Percentiles rank a stretch among this genome's conserved stretches.
Conservation (phyloP, 768 basidiomycete species). For the Pholiota molesta region DNA sequence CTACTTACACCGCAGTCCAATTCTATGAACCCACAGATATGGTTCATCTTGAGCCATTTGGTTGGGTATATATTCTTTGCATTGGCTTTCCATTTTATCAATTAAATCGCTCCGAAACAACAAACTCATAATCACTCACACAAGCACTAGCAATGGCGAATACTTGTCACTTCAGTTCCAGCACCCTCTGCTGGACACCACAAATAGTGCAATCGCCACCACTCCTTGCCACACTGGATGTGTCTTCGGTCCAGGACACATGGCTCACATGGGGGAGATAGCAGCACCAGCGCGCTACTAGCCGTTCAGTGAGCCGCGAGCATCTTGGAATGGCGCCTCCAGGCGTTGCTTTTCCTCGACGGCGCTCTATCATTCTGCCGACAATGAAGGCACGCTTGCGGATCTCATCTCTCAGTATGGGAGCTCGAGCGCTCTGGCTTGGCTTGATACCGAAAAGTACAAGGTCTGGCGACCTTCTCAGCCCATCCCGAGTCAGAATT, state of each 20-base stretch:
- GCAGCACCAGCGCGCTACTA: not conserved
- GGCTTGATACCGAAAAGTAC: slow-evolving; percentile 9
- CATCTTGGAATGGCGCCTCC: not conserved
- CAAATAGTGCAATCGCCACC: not conserved
- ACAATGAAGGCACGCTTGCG: not conserved
- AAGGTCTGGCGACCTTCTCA: slow-evolving; percentile 10
- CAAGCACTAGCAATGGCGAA: not conserved
- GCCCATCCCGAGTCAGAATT: slow-evolving; percentile 5
- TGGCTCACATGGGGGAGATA: not conserved
- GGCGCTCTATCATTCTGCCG: not conserved
- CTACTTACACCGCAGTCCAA: not conserved
- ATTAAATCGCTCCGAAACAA: not conserved
- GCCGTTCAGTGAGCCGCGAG: not conserved
- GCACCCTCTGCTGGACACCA: slow-evolving; percentile 10
- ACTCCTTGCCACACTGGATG: not conserved
- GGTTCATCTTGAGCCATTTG: not conserved
- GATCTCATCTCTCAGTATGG: slow-evolving; percentile 5
- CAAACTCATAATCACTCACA: not conserved
- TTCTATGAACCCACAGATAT: not conserved
- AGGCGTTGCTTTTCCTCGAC: not conserved
- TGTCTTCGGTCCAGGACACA: not conserved
- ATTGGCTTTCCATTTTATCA: not conserved
- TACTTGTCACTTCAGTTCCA: not conserved
- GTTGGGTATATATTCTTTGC: not conserved
- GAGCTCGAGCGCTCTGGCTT: not conserved